Percentiles rank a stretch among this genome's conserved stretches.
phyloP scores from a whole-genome alignment of 371 early-diverging fungal genomes.

The Actinomucor elegans region DNA sequence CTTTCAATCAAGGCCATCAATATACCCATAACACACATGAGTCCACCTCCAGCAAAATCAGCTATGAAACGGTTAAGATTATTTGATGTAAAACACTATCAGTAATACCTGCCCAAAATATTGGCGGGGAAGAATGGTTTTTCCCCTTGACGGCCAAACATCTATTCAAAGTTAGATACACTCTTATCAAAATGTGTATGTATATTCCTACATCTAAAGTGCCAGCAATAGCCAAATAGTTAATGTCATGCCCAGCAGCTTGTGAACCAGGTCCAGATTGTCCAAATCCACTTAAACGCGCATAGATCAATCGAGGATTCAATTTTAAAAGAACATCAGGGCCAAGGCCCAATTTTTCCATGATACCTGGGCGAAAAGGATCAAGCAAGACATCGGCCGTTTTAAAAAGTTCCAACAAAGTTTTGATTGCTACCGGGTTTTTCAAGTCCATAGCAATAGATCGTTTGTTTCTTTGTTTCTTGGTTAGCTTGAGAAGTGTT shows the following conservation, averaged over 20 bases:
- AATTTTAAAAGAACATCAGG: constrained; percentile 56
- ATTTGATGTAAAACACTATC: not conserved
- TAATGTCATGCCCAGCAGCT: constrained; percentile 80
- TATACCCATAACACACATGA: constrained; percentile 72
- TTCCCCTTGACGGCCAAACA: constrained; percentile 59
- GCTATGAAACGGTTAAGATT: constrained; percentile 19
- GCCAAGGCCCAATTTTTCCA: constrained; percentile 71
- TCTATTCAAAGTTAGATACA: constrained; percentile 27
- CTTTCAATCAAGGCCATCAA: constrained; percentile 68
- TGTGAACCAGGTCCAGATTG: constrained; percentile 57
- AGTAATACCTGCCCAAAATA: constrained; percentile 41
- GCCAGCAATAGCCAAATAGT: constrained; percentile 72
- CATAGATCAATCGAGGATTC: constrained; percentile 67
- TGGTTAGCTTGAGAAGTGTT: too few relatives aligned
- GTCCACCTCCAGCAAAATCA: constrained; percentile 79
- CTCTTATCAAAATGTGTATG: not conserved
- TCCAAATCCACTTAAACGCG: constrained; percentile 73
- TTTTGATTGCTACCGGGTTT: constrained; percentile 45
- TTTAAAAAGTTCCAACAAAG: constrained; percentile 44
- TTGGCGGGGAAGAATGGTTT: constrained; percentile 68
- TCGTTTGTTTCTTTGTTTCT: constrained; percentile 55
- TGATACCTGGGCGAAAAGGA: constrained; percentile 77
- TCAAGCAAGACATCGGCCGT: constrained; percentile 73
- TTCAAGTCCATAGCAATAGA: constrained; percentile 72
- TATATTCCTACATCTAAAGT: constrained; percentile 50